Evolutionary conservation across 2,329 filamentous ascomycete species (phyloP), one percentile per base, ranked within the genome.

Genomic region (Fusarium sp.): DNA sequence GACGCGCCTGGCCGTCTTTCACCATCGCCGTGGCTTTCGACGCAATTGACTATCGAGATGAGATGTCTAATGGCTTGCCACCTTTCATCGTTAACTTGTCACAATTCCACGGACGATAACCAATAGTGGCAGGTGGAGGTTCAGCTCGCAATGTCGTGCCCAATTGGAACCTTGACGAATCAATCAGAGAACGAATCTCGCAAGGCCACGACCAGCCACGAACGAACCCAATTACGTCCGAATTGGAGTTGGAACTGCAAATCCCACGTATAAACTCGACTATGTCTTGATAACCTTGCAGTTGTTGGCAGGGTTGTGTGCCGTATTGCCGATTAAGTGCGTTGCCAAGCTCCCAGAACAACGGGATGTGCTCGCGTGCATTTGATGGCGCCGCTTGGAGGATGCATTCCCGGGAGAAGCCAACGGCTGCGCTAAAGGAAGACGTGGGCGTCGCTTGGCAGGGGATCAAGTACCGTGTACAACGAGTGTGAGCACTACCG

Each of bases 281-380:
- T 12, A 55, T 67, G 39, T 56, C 49, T 55, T 26, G 59, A 65
- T 51, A 52, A 45, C 38, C 45, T 49, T 59, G 52, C 47, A 51
- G 39, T n/a, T 18, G 10, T 24, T 56, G 42, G 39, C 67, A 72
- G 39, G 60, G 59, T 44, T 42, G 24, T 61, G 72, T 78, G 76
- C 76, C 76, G 76, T 57, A 38, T 55, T 71, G 63, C 76, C 76
- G 76, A 77, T 57, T 65, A 74, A 71, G 76, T 77, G 74, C 73
- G 49, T 36, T 70, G 69, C 76, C 76, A 70, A 76, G 72, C 45
- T 63, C 44, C 58, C 39, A 66, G 51, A 74, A 61, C 51, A 58
- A 65, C 56, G 52, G 66, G 35, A 66, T 35, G 52, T 61, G 70
- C 54, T 71, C 47, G 55, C 44, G 31, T 74, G 70, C 75, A 72